Percentiles rank a stretch among this genome's conserved stretches.
Conservation (phyloP, 2,329 filamentous ascomycete species). For the Didymella sp. region DNA sequence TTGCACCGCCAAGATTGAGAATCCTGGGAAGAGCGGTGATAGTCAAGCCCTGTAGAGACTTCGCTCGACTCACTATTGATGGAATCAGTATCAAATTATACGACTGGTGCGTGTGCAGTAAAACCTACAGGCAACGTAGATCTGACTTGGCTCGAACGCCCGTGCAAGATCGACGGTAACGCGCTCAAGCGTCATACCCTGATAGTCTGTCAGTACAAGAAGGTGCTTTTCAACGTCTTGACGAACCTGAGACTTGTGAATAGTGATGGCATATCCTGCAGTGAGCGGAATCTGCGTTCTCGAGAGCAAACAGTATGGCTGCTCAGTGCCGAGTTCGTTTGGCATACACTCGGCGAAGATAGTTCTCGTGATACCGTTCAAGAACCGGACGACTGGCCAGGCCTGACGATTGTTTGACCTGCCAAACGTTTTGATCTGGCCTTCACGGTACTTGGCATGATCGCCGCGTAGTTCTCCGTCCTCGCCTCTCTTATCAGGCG, state of each 20-base stretch:
- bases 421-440: slow-evolving; percentile 53
- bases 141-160: slow-evolving; percentile 65
- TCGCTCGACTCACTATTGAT: slow-evolving; percentile 60
- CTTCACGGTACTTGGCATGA: slow-evolving; percentile 48
- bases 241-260: slow-evolving; percentile 61
- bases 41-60: slow-evolving; percentile 58
- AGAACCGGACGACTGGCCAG: slow-evolving; percentile 63
- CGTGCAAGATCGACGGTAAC: slow-evolving; percentile 62
- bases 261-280: slow-evolving; percentile 68
- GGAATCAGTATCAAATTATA: slow-evolving; percentile 1
- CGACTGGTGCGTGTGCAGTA: neutral
- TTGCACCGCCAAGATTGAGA: slow-evolving; percentile 33
- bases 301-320: slow-evolving; percentile 58
- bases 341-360: slow-evolving; percentile 62
- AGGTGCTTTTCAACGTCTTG: neutral
- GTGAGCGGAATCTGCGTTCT: slow-evolving; percentile 68
- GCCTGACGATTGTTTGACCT: slow-evolving; percentile 38
- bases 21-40: slow-evolving; percentile 42
- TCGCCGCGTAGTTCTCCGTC: slow-evolving; percentile 40
- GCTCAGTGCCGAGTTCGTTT: slow-evolving; percentile 55
- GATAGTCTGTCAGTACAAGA: neutral
- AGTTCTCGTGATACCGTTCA: slow-evolving; percentile 54
- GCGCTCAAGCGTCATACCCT: slow-evolving; percentile 68
- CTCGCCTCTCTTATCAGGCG: slow-evolving; percentile 8
- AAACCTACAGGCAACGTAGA: slow-evolving; percentile 63